Conservation (phyloP, 1,284 basidiomycete species). For the Tilletia horrida region DNA sequence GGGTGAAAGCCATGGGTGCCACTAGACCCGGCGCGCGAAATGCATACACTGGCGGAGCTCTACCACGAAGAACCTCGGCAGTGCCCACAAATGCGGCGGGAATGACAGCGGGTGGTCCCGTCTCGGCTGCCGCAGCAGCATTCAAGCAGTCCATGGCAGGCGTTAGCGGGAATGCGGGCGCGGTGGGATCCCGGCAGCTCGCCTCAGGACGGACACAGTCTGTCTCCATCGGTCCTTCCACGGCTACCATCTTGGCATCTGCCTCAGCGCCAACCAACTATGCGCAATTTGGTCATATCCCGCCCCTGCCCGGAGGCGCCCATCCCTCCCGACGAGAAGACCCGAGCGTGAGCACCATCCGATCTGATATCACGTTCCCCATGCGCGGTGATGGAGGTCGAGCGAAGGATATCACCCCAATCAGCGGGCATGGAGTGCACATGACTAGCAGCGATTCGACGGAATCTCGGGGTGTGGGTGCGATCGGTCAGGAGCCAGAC, state of each 20-base stretch:
- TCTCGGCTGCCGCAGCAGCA: conserved; percentile 9
- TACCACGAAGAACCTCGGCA: not conserved
- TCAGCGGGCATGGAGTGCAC: not conserved
- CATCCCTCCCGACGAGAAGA: conserved; percentile 29
- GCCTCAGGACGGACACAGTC: conserved; percentile 6
- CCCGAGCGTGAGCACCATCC: conserved; percentile 40
- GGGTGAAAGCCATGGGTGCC: conserved; percentile 34
- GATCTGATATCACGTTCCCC: conserved; percentile 47
- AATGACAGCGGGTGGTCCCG: not conserved
- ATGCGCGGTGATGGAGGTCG: conserved; percentile 47
- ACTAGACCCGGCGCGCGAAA: conserved; percentile 15
- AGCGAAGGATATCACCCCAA: conserved; percentile 38
- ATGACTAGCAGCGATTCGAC: conserved; percentile 9
- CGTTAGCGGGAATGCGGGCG: not conserved
- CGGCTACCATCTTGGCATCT: conserved; percentile 12
- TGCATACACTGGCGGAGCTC: not conserved
- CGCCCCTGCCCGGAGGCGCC: not conserved
- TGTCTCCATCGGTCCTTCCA: not conserved
- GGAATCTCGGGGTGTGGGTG: not conserved
- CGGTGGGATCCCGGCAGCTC: not conserved
- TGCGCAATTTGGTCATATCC: not conserved
- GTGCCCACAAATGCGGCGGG: not conserved
- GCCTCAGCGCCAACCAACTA: conserved; percentile 16
- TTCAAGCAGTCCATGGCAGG: conserved; percentile 14
- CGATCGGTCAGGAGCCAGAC: not conserved